Percentiles rank a stretch among this genome's conserved stretches.
Conservation (phyloP, 768 basidiomycete genomes). For the Phanerochaete carnosa region DNA sequence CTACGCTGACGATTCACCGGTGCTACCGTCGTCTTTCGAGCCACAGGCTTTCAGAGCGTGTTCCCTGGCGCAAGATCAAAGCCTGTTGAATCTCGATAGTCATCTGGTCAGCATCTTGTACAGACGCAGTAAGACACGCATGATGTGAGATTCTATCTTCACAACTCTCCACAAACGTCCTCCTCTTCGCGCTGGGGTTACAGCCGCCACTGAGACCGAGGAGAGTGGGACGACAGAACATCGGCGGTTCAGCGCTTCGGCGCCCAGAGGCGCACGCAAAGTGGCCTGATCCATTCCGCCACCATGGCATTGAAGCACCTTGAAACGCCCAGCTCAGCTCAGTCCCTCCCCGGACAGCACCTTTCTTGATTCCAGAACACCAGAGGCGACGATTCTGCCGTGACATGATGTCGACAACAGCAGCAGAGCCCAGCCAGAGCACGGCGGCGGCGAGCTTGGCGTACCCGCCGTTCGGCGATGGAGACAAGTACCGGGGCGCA, state of each 20-base stretch:
- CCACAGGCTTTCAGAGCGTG: too few relatives aligned
- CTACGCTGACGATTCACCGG: background rate
- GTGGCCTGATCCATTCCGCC: constrained; percentile 6
- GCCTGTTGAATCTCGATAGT: too few relatives aligned
- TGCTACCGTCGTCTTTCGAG: too few relatives aligned
- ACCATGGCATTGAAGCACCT: background rate
- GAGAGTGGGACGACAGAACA: too few relatives aligned
- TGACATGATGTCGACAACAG: background rate
- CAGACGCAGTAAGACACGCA: background rate
- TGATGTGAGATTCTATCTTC: too few relatives aligned
- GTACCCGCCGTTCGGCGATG: constrained; percentile 1
- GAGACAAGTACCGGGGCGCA: constrained; percentile 80
- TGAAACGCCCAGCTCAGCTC: background rate
- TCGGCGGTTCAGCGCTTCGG: background rate
- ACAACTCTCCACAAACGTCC: too few relatives aligned
- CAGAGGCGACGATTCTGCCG: too few relatives aligned
- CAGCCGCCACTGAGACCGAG: background rate
- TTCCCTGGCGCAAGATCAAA: too few relatives aligned
- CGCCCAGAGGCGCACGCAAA: background rate
- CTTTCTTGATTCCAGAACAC: background rate
- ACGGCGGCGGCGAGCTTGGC: background rate
- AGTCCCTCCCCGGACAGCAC: background rate
- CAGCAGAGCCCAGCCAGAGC: background rate
- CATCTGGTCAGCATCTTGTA: background rate
- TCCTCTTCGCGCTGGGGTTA: background rate